Percentiles rank a stretch among this genome's conserved stretches.
Conservation (phyloP, 305 asterid genomes). For the Solanum chacoense region DNA sequence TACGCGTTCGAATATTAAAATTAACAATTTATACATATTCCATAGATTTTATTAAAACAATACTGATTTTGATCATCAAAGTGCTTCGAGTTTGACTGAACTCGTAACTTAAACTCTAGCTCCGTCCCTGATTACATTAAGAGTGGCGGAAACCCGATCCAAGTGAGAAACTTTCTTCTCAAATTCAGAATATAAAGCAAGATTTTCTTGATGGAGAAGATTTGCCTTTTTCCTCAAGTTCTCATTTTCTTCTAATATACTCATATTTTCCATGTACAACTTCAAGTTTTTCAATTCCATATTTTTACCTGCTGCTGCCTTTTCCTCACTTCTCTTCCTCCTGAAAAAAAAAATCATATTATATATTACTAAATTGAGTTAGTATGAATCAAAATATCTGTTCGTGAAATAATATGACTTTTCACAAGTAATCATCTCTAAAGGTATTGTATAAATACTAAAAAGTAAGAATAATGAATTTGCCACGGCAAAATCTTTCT, state of each 20-base stretch:
- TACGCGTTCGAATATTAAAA: neutral
- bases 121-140: neutral
- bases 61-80: neutral
- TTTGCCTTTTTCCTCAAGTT: conserved; percentile 41
- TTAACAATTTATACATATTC: neutral
- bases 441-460: neutral
- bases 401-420: neutral
- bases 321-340: conserved; percentile 24
- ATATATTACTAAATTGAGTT: neutral
- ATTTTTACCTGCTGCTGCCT: conserved; percentile 10
- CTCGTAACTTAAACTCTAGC: neutral
- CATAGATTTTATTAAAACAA: neutral
- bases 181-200: conserved; percentile 36
- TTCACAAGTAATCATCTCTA: neutral
- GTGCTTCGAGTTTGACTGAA: neutral
- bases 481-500: neutral
- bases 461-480: neutral
- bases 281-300: conserved; percentile 49
- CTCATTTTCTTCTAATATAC: conserved; percentile 50
- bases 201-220: conserved; percentile 60
- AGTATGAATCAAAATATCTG: neutral
- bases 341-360: neutral
- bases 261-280: conserved; percentile 62
- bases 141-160: neutral
- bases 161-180: conserved; percentile 14